Conservation (phyloP, 1,284 basidiomycete genomes). For the Pulchroboletus neoregius region DNA sequence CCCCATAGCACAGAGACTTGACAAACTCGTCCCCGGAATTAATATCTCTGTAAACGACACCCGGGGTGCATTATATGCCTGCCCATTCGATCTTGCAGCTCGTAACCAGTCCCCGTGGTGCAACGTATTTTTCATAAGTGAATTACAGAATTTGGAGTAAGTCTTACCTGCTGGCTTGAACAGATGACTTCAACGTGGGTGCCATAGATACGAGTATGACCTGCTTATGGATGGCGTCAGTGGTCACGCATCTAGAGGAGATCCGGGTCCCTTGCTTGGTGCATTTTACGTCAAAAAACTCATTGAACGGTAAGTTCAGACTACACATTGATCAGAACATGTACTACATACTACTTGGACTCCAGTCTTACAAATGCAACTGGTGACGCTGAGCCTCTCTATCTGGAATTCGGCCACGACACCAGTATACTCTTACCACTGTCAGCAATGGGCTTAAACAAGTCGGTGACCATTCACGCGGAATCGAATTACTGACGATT, state of each 20-base stretch:
- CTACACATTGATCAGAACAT: not conserved
- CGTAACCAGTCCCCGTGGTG: conserved; percentile 42
- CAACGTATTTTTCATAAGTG: conserved; percentile 36
- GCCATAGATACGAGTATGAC: conserved; percentile 41
- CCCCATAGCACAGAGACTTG: conserved; percentile 38
- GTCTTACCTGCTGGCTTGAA: conserved; percentile 7
- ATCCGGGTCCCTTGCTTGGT: conserved; percentile 41
- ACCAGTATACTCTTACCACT: conserved; percentile 45
- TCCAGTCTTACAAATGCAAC: conserved; percentile 39
- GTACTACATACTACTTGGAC: not conserved
- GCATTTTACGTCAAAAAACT: conserved; percentile 42
- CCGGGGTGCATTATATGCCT: conserved; percentile 45
- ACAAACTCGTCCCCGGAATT: conserved; percentile 34
- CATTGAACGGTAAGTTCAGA: conserved; percentile 35
- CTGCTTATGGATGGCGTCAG: conserved; percentile 45
- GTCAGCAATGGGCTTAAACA: conserved; percentile 41
- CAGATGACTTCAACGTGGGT: not conserved
- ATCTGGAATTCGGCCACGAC: conserved; percentile 49
- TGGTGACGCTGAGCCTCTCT: conserved; percentile 33
- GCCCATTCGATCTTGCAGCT: conserved; percentile 44
- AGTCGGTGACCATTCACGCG: conserved; percentile 23
- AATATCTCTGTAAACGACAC: conserved; percentile 34
- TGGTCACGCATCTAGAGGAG: conserved; percentile 40
- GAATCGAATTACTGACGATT: not conserved
- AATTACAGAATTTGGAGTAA: conserved; percentile 41